Percentiles rank a stretch among this genome's conserved stretches.
Evolutionary conservation across 208 protist species (phyloP).

Genomic region (Herpetomonas samuelpessoai): DNA sequence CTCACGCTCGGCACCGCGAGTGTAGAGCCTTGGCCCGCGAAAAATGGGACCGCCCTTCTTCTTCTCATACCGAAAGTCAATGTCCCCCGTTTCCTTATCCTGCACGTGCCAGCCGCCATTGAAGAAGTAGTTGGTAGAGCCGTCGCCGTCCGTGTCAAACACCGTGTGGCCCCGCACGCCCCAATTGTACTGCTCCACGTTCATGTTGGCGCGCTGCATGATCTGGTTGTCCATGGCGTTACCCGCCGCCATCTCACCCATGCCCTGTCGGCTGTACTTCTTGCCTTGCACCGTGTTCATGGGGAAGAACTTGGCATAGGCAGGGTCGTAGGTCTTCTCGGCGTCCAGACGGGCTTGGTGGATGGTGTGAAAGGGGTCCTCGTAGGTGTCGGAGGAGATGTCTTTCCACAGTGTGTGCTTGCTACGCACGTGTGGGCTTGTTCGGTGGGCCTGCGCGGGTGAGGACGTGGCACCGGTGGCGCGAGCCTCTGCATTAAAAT

Average conservation of each 20-base stretch:
- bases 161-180: slow-evolving; percentile 42
- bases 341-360: slow-evolving; percentile 87
- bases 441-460: not conserved
- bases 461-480: no score
- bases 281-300: slow-evolving; percentile 59
- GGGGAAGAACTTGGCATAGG: slow-evolving; percentile 52
- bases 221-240: slow-evolving; percentile 70
- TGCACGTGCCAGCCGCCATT: slow-evolving; percentile 65
- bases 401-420: slow-evolving; percentile 55
- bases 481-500: no score
- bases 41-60: slow-evolving; percentile 71
- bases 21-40: slow-evolving; percentile 71
- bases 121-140: slow-evolving; percentile 70
- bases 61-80: slow-evolving; percentile 86
- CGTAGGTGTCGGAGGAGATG: slow-evolving; percentile 67
- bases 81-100: slow-evolving; percentile 74
- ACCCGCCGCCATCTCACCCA: slow-evolving; percentile 66
- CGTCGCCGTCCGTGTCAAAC: slow-evolving; percentile 77
- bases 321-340: slow-evolving; percentile 50
- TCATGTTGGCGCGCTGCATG: slow-evolving; percentile 38
- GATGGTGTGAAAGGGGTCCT: slow-evolving; percentile 71
- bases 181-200: slow-evolving; percentile 49
- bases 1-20: slow-evolving; percentile 60
- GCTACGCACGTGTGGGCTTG: not conserved
- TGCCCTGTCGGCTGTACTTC: slow-evolving; percentile 58